Evolutionary conservation across 1,139 yeast species (phyloP), one percentile per base, ranked within the genome.

Genomic region (Candida glucosophila): DNA sequence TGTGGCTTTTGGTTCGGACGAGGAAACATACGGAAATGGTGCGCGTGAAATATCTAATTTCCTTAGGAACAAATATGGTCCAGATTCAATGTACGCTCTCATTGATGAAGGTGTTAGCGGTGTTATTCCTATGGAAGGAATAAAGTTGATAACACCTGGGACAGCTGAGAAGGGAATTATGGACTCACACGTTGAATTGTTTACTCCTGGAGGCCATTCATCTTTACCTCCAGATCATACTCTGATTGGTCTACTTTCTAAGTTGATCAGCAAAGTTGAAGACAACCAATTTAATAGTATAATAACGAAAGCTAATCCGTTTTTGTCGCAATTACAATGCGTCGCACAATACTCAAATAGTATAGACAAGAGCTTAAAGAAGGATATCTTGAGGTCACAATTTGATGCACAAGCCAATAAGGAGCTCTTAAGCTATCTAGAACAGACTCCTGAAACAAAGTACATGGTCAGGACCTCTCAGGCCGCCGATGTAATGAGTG

Each of bases 401-500:
- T 37, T 52, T 19, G 67, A 68, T 40, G 27, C 39, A 3, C 37
- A 42, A 5, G 64, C 79, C 5, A 70, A 67, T 36, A 26, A 47
- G 8, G 47, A 50, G 17, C 60, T 71, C 4, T 33, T 69, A 20
- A 47, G 60, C 3, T 54, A 53, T 34, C 46, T 67, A 27, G 24
- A 32, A 11, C 22, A 36, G 9, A 36, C 44, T 13, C 26, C 20
- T 2, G 32, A 20, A 2, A 37, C 49, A 5, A 67, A 63, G 32
- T 73, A 59, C 39, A 48, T 73, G 15, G 56, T 78, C 27, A 59
- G 66, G 24, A 77, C 86, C 1, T 67, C 82, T 5, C 83, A 76
- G 43, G 82, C 86, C 0, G 60, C 71, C n/a, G 86, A 79, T 45
- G 58, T 76, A 7, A 58, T 79, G 25, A 39, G 52, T n/a, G 88